Evolutionary conservation across 192 early-diverging fungal species (phyloP).

Genomic region (Coemansia sp.): DNA sequence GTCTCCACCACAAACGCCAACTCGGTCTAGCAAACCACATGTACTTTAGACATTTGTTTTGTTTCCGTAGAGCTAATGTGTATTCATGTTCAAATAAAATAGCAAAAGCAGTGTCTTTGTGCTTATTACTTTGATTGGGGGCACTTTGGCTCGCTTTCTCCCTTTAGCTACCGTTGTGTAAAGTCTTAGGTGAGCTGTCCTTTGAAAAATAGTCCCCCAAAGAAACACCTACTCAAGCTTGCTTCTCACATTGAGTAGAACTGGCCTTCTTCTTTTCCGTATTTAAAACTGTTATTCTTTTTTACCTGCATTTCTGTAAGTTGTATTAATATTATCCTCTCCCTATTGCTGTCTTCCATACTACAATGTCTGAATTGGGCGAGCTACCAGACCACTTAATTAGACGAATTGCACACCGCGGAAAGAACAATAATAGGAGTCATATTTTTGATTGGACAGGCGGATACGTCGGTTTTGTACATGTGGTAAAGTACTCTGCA

Average conservation of each 20-base stretch:
- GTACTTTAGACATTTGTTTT: neutral
- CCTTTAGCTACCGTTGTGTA: no score
- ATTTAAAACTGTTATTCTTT: neutral
- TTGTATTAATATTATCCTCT: neutral
- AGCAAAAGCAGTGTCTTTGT: neutral
- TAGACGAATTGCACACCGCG: neutral
- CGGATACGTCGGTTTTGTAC: no score
- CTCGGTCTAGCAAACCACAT: neutral
- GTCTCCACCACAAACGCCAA: constrained; percentile 17
- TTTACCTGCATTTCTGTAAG: neutral
- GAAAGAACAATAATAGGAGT: neutral
- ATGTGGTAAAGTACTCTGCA: neutral
- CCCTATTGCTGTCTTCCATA: no score
- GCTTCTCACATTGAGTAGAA: neutral
- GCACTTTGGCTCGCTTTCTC: no score
- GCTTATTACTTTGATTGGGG: neutral
- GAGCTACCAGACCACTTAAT: neutral
- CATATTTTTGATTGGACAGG: neutral
- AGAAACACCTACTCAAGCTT: neutral
- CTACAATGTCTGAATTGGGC: neutral
- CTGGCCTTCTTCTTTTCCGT: neutral
- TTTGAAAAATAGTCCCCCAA: neutral
- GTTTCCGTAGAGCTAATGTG: neutral
- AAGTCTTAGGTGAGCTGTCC: neutral
- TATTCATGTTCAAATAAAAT: neutral